These are phyloP conservation scores for Fusarium xylarioides DNA, from an alignment of 2,329 filamentous ascomycete genomes.

Conservation along the genomic window DNA sequence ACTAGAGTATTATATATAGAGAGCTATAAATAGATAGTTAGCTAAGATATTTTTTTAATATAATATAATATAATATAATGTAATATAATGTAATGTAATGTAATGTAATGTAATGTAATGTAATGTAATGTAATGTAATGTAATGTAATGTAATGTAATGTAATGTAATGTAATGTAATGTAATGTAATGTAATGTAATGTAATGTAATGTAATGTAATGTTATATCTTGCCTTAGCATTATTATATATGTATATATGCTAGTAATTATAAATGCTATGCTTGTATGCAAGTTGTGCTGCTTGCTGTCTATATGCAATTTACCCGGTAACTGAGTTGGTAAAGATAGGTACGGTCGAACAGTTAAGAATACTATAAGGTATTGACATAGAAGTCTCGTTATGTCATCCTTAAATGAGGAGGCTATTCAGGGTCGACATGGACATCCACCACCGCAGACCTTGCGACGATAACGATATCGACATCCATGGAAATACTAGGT, in stretches of 20 bases:
- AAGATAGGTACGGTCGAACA: not conserved
- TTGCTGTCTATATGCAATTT: not conserved
- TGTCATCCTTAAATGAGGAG: not conserved
- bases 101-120: not conserved
- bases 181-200: not conserved
- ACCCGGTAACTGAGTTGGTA: not conserved
- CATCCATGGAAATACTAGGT: not conserved
- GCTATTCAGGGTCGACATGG: constrained; percentile 1
- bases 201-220: constrained; percentile 1
- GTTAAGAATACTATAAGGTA: not conserved
- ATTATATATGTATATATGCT: constrained; percentile 4
- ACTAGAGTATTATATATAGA: not conserved
- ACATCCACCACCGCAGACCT: constrained; percentile 7
- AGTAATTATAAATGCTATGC: constrained; percentile 8
- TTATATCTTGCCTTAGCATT: constrained; percentile 32
- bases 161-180: not conserved
- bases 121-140: constrained; percentile 6
- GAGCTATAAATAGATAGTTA: not conserved
- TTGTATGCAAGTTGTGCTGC: constrained; percentile 17
- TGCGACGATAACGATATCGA: not conserved
- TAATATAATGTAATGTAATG: not conserved
- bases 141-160: not conserved
- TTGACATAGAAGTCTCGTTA: constrained; percentile 1
- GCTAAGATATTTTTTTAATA: constrained; percentile 10
- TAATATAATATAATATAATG: too few species aligned